These are phyloP conservation scores for Xanthoparmelia taractica DNA, from an alignment of 495 filamentous ascomycete species.

Conservation along the genomic window DNA sequence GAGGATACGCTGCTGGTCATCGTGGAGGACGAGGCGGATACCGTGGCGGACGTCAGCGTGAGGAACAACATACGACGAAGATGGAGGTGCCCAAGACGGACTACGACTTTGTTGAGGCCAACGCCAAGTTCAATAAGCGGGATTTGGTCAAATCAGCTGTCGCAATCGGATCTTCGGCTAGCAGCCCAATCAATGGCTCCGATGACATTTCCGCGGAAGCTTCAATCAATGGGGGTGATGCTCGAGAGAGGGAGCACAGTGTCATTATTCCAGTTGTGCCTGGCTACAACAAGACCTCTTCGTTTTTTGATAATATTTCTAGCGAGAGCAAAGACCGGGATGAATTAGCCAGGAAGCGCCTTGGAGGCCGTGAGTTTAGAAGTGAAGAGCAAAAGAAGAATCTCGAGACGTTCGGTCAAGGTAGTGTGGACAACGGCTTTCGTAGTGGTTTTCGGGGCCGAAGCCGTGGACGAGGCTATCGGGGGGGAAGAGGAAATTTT, in stretches of 20 bases:
- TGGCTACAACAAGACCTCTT: conserved; percentile 73
- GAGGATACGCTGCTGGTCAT: conserved; percentile 46
- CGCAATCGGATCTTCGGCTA: conserved; percentile 61
- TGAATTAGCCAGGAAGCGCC: conserved; percentile 46
- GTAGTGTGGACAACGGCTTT: conserved; percentile 81
- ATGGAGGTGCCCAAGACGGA: conserved; percentile 83
- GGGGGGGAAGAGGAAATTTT: conserved; percentile 42
- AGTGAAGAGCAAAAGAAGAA: conserved; percentile 91
- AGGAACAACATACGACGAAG: conserved; percentile 47
- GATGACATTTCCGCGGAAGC: conserved; percentile 32
- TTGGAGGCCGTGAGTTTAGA: conserved; percentile 84
- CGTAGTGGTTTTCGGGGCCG: conserved; percentile 57
- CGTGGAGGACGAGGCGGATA: conserved; percentile 46
- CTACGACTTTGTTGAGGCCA: conserved; percentile 87
- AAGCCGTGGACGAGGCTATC: conserved; percentile 61
- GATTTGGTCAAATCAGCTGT: conserved; percentile 89
- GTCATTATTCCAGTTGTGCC: conserved; percentile 35
- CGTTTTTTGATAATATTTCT: conserved; percentile 97
- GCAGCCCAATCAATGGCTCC: conserved; percentile 41
- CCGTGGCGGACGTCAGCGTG: conserved; percentile 47
- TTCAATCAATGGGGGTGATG: conserved; percentile 28
- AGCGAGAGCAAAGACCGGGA: conserved; percentile 88
- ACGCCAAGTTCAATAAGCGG: conserved; percentile 98
- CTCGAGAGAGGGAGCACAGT: conserved; percentile 31
- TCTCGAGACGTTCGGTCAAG: conserved; percentile 97